Evolutionary conservation across 352 stramenopile genomes (phyloP), one percentile per base, ranked within the genome.

Genomic region (Phytophthora quininea): DNA sequence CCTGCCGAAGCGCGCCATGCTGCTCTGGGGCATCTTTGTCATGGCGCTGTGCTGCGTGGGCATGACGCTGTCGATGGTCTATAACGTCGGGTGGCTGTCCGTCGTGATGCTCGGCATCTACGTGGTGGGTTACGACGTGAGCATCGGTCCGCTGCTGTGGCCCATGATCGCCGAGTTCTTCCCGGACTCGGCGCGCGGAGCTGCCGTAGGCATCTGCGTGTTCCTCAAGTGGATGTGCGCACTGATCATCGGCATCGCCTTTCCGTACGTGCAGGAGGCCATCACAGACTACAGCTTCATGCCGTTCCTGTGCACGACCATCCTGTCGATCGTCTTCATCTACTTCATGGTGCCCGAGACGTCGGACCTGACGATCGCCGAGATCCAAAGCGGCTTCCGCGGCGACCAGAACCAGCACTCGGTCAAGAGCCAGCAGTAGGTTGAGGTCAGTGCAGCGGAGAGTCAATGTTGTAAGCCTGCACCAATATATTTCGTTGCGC

Each of bases 81-180:
- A 70, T 12, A 49, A 56, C 35, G 54, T 84, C 11, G 15, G 56
- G 5, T 68, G 31, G 49, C 64, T 85, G 10, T 82, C 77, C 2
- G 79, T 90, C 49, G 59, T 71, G 5, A 79, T 85, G 52, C 73
- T 69, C 4, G 66, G 67, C 4, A 54, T 76, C 3, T 89, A 75
- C 62, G 76, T 86, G 31, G 75, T 70, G 3, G 73, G 64, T 29
- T 89, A 75, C 57, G 64, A 67, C 29, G 45, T 86, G 38, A 86
- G 75, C n/a, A 75, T 90, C 43, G 79, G 77, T 4, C 76, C 82
- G 7, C 65, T 90, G 24, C 69, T 79, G 29, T 90, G 68, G 85
- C 56, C 67, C 4, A 57, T 86, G 7, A 65, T 68, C 0, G 62
- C 71, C 3, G 78, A 86, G 15, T 62, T 91, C 10, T 91, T 91